Conservation (phyloP, 2,329 filamentous ascomycete species). For the Colletotrichum sansevieriae region DNA sequence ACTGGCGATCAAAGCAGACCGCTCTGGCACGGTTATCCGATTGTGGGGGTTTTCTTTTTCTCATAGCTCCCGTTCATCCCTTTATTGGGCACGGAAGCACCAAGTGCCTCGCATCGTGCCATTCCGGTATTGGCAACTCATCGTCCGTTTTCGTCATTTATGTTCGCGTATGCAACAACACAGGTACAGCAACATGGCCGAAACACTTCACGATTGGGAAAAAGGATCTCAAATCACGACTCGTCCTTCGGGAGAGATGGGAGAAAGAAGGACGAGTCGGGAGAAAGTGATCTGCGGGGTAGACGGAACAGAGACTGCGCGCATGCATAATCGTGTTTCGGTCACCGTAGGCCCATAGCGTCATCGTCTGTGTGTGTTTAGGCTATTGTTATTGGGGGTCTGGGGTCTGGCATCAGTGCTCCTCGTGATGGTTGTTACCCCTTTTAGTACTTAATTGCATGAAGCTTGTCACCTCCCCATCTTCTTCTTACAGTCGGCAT, state of each 20-base stretch:
- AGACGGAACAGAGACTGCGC: not conserved
- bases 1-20: no score
- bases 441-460: slow-evolving; percentile 1
- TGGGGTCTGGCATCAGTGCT: not conserved
- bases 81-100: not conserved
- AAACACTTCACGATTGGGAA: not conserved
- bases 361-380: not conserved
- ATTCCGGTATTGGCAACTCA: not conserved
- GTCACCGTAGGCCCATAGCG: not conserved
- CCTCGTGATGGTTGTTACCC: not conserved
- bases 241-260: no score
- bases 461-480: not conserved
- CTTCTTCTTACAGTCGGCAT: not conserved
- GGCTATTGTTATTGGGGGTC: not conserved
- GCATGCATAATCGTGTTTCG: slow-evolving; percentile 1
- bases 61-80: not conserved
- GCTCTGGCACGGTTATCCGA: not conserved
- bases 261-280: no score
- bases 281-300: not conserved
- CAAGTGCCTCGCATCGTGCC: not conserved
- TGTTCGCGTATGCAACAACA: not conserved
- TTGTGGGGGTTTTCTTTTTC: not conserved
- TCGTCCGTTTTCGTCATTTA: not conserved
- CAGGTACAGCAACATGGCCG: not conserved
- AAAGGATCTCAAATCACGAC: not conserved